A percentile compares a stretch with the other conserved stretches of the same genome.
Evolutionary conservation across 352 stramenopile species (phyloP).

Genomic region (Globisporangium irregulare): DNA sequence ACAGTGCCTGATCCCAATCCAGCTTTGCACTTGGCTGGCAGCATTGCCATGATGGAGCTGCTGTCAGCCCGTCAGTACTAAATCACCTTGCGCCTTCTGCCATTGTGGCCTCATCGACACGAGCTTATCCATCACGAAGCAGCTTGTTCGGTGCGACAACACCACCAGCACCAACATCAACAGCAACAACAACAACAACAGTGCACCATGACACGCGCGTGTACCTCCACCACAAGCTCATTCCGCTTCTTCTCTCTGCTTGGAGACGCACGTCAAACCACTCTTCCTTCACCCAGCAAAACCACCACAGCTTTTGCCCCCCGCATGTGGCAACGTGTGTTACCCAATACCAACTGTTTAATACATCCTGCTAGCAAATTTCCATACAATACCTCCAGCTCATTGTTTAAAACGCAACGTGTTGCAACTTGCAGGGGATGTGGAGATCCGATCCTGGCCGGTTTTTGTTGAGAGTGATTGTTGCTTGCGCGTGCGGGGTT

Average conservation of each 20-base stretch:
- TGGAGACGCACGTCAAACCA: conserved; percentile 4
- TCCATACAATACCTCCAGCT: not conserved
- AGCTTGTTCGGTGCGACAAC: not conserved
- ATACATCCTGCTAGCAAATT: not conserved
- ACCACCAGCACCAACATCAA: not conserved
- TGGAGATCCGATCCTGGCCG: not conserved
- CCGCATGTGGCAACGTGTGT: not conserved
- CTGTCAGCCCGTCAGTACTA: not conserved
- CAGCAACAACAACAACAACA: not conserved
- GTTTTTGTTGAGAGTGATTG: conserved; percentile 1
- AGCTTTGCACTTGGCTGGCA: not conserved
- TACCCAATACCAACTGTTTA: conserved; percentile 3
- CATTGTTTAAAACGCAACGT: not conserved
- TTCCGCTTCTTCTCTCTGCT: conserved; percentile 10
- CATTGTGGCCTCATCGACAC: not conserved
- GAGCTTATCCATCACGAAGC: not conserved
- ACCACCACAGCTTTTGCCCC: not conserved
- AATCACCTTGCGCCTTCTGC: not conserved
- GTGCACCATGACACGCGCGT: not conserved
- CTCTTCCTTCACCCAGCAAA: conserved; percentile 7
- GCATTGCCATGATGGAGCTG: not conserved
- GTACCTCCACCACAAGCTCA: conserved; percentile 10
- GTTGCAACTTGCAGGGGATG: not conserved
- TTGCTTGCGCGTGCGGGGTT: not conserved
- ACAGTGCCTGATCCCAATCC: not conserved